Conservation (phyloP, 371 early-diverging fungal genomes). For the Mucor plumbeus region DNA sequence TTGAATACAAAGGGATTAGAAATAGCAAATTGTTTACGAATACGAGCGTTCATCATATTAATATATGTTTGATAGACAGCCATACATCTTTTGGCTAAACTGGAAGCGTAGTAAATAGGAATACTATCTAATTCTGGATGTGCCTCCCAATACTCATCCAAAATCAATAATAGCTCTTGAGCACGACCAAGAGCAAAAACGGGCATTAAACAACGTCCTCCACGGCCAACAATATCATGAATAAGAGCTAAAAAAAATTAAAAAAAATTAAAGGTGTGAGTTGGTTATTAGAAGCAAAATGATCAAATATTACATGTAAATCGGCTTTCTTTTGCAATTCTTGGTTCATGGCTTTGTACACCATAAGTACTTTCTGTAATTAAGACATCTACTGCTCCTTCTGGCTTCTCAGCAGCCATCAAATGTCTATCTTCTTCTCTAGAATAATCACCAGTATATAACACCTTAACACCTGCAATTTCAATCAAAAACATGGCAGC, state of each 20-base stretch:
- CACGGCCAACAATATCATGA: slow-evolving; percentile 93
- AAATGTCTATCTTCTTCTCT: slow-evolving; percentile 99
- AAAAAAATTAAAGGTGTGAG: not conserved
- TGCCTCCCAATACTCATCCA: slow-evolving; percentile 99
- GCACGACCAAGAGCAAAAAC: slow-evolving; percentile 99
- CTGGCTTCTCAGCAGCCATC: slow-evolving; percentile 98
- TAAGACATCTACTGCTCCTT: slow-evolving; percentile 89
- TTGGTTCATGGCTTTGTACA: slow-evolving; percentile 97
- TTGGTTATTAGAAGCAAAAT: not conserved
- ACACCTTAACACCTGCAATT: slow-evolving; percentile 93
- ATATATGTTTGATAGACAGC: slow-evolving; percentile 99
- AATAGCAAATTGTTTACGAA: slow-evolving; percentile 90
- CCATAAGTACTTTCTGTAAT: slow-evolving; percentile 99
- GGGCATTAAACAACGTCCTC: slow-evolving; percentile 98
- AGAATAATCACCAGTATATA: slow-evolving; percentile 99
- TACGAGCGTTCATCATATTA: slow-evolving; percentile 99
- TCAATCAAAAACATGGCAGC: slow-evolving; percentile 99
- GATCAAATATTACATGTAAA: slow-evolving; percentile 75
- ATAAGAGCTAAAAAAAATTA: slow-evolving; percentile 60
- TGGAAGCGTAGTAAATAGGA: slow-evolving; percentile 98
- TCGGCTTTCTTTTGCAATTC: slow-evolving; percentile 94
- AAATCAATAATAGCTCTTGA: slow-evolving; percentile 98
- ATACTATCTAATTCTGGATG: slow-evolving; percentile 95
- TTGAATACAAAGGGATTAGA: slow-evolving; percentile 99
- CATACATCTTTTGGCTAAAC: slow-evolving; percentile 98